Evolutionary conservation across 2,329 filamentous ascomycete genomes (phyloP), one percentile per base, ranked within the genome.

Genomic region (Biscogniauxia marginata): DNA sequence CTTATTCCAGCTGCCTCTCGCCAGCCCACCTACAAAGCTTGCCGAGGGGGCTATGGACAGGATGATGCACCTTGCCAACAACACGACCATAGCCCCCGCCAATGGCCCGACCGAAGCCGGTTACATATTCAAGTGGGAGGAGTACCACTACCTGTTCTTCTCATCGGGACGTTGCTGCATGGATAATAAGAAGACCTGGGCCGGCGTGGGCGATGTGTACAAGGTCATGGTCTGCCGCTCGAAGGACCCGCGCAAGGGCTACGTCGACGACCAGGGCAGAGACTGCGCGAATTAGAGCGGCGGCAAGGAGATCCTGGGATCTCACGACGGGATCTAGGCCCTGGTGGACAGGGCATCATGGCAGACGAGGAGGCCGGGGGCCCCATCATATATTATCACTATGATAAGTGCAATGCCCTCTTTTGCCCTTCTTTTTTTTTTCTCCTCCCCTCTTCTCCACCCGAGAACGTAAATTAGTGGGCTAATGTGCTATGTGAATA

Each of bases 141-240:
- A 57, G 3, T 65, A 54, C 54, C 63, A 63, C 53, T 65, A 64
- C 50, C 34, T 64, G 44, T 65, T 65, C 54, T 64, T 61, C 60
- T 63, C 61, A 9, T 63, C 63, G 9, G 61, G 63, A 19, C 59
- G 58, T 7, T 64, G 61, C 57, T 61, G 62, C 45, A 52, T 52
- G 53, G 52, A 63, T 46, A 52, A 20, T 20, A 20, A 60, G 11
- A 46, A 46, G 49, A 21, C 18, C 20, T 65, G 63, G 63, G 34
- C 61, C 7, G 58, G 51, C 44, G 45, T 46, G 23, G 63, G 60
- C 13, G 56, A 65, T 21, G 63, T 62, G 23, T 65, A 65, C 24
- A 62, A 62, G 49, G 57, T 64, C 18, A 65, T 65, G 63, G 63
- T 64, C 34, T 64, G 63, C 55, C 63, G 63, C 18, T 63, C 59